Base-by-base conservation (phyloP, 352 stramenopile species). In the Phytophthora syringae region DNA sequence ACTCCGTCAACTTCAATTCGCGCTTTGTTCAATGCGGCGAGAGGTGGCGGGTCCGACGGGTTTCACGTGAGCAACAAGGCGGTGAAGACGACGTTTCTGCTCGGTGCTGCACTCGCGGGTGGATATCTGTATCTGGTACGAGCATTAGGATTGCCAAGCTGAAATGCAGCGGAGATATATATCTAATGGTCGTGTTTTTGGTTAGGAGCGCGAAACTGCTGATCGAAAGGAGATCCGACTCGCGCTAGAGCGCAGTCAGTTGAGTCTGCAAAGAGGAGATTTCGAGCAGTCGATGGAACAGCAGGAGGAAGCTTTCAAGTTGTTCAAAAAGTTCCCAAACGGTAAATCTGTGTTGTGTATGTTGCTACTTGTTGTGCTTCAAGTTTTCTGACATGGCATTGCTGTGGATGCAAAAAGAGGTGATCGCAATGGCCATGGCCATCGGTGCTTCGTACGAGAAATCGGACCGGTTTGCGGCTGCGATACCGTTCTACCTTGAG, bases 361-460 rank as follows among this genome's bases (percentile, higher is more conserved):
- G 15, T 24, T 39, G 21, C 12, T 45, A 24, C 7, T 20, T 12
- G 4, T 42, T 13, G 15, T 42, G 21, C 13, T 34, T 5, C 11
- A 2, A 5, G n/a, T 12, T 47, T 12, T 16, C 30, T 36, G 30
- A 36, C 9, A 10, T 56, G 13, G 32, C 34, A 13, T 40, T 9
- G 13, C 45, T 49, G 36, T 44, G 5, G 20, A 11, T 12, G n/a
- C 34, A 90, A 81, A 78, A 73, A 5, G 70, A 84, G 28, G 68
- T 88, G 67, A 83, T 91, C 52, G 72, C 82, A 44, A 55, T 93
- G 21, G 78, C 78, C 16, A 84, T 90, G 43, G 55, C 71, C 18
- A 86, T 91, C 21, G 82, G 80, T 9, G 78, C 74, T 2, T 71
- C 86, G 63, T 86, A 82, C 53, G 82, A 90, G 55, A 83, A 79